phyloP scores from a whole-genome alignment of 2,329 filamentous ascomycete genomes.

The Xylaria sp. region DNA sequence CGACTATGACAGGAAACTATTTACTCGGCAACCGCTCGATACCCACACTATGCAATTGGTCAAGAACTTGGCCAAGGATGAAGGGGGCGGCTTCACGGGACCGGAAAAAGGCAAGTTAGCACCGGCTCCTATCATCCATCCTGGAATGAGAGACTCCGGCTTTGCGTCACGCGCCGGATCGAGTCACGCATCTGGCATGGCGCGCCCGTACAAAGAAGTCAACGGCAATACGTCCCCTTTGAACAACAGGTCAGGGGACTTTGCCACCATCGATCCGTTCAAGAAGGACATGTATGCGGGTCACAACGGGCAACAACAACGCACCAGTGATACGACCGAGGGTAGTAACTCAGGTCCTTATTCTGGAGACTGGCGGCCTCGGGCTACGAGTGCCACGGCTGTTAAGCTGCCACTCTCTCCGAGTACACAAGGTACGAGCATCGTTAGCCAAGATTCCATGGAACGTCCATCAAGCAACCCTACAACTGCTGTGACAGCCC shows the following conservation, averaged over 20 bases:
- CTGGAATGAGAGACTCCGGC: slow-evolving; percentile 26
- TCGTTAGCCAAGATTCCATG: slow-evolving; percentile 55
- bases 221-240: slow-evolving; percentile 43
- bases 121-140: slow-evolving; percentile 23
- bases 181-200: slow-evolving; percentile 31
- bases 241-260: slow-evolving; percentile 43
- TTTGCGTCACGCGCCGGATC: slow-evolving; percentile 25
- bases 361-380: slow-evolving; percentile 56
- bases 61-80: slow-evolving; percentile 36
- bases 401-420: slow-evolving; percentile 60
- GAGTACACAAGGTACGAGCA: slow-evolving; percentile 61
- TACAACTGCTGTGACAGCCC: slow-evolving; percentile 36
- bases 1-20: slow-evolving; percentile 33
- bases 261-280: slow-evolving; percentile 48
- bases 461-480: slow-evolving; percentile 46
- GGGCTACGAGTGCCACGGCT: slow-evolving; percentile 58
- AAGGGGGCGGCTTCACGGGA: slow-evolving; percentile 21
- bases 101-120: slow-evolving; percentile 19
- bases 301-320: slow-evolving; percentile 46
- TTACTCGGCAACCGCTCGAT: slow-evolving; percentile 41
- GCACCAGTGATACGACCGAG: slow-evolving; percentile 58
- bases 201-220: slow-evolving; percentile 37
- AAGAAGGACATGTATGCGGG: slow-evolving; percentile 30
- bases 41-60: slow-evolving; percentile 34
- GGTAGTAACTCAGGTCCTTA: slow-evolving; percentile 50